phyloP scores from a whole-genome alignment of 2,329 filamentous ascomycete genomes.

The Fusarium mexicanum region DNA sequence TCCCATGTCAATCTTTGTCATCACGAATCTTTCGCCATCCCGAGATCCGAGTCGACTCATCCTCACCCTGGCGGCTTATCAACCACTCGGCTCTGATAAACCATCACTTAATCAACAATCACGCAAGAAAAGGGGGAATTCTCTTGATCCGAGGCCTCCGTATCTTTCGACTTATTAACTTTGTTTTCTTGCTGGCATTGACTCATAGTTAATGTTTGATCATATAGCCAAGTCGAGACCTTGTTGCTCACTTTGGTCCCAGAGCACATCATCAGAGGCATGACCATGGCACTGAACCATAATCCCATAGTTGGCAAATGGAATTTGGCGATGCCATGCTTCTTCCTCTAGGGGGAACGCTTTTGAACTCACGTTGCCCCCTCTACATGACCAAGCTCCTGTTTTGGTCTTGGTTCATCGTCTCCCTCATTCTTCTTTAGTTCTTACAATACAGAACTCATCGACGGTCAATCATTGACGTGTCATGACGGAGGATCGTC shows the following conservation, averaged over 20 bases:
- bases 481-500: background rate
- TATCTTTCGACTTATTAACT: background rate
- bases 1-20: conserved; percentile 14
- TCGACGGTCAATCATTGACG: background rate
- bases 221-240: conserved; percentile 5
- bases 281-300: conserved; percentile 25
- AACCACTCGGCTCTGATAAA: conserved; percentile 4
- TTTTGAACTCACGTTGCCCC: conserved; percentile 1
- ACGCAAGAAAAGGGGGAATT: background rate
- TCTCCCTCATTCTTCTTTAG: background rate
- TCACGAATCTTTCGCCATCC: conserved; percentile 27
- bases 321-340: conserved; percentile 9
- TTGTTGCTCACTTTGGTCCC: conserved; percentile 29
- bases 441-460: background rate
- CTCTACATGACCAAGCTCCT: background rate
- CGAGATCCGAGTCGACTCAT: conserved; percentile 29
- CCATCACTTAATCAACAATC: conserved; percentile 1
- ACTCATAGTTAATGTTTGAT: background rate
- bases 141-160: conserved; percentile 11
- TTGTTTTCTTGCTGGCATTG: background rate
- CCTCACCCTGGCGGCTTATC: conserved; percentile 10
- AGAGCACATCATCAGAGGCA: conserved; percentile 38
- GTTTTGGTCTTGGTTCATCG: conserved; percentile 1
- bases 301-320: conserved; percentile 21
- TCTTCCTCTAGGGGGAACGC: background rate